These are phyloP conservation scores for Mortierella sp. DNA, from an alignment of 371 early-diverging fungal genomes.

Conservation along the genomic window DNA sequence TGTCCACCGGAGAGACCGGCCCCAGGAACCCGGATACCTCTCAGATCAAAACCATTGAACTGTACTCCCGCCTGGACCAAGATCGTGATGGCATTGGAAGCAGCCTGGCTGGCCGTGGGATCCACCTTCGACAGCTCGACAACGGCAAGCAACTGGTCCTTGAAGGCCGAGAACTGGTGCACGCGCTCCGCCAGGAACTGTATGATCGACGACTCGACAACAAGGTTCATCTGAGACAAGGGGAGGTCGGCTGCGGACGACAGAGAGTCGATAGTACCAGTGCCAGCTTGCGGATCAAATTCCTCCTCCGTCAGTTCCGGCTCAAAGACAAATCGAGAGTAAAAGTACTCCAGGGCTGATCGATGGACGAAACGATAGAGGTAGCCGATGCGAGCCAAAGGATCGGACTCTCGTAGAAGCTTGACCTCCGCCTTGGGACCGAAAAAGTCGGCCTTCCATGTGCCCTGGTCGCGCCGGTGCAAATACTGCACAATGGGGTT, in stretches of 20 bases:
- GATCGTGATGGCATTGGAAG: constrained; percentile 12
- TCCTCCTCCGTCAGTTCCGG: too few species aligned
- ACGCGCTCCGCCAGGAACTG: constrained; percentile 10
- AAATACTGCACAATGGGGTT: neutral
- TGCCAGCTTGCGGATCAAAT: neutral
- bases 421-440: neutral
- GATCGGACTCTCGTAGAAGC: constrained; percentile 1
- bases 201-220: neutral
- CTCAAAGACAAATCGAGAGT: constrained; percentile 1
- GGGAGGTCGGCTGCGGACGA: neutral
- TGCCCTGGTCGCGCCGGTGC: neutral
- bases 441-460: constrained; percentile 17
- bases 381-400: neutral
- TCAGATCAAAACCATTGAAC: neutral
- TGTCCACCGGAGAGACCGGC: neutral
- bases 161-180: neutral
- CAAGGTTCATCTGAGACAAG: neutral
- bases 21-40: constrained; percentile 4
- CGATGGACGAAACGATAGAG: constrained; percentile 18
- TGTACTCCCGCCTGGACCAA: constrained; percentile 1
- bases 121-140: neutral
- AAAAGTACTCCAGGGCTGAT: constrained; percentile 9
- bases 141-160: neutral
- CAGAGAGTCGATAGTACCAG: neutral
- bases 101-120: neutral